Base-by-base conservation (phyloP, 495 filamentous ascomycete genomes). In the Aspergillus biplanus region DNA sequence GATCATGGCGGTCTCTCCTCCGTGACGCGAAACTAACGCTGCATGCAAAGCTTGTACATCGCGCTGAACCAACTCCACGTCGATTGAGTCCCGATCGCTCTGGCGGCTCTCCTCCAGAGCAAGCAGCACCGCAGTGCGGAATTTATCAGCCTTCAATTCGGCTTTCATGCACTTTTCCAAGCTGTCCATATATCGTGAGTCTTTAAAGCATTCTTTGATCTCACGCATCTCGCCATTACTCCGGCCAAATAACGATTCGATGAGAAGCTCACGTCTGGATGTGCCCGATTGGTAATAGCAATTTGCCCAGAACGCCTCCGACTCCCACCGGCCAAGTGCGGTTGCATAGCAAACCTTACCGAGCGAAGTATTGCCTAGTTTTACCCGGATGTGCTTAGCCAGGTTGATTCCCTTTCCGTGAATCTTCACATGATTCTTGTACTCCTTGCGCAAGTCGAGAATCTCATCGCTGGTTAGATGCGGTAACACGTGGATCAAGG, bases 261-360 rank as follows among this genome's bases (percentile, higher is more conserved):
- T 97, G 49, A 99, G 83, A 21, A 99, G 78, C 72, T 99, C 92
- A 18, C 92, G 85, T 3, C 92, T 83, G 4, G 86, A 90, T 66
- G 90, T 91, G 64, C 91, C 89, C 39, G 90, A 89, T 72, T 98
- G 95, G 78, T 98, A 99, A 88, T 93, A 99, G 76, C 91, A 96
- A 69, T 98, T 99, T 50, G 96, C 94, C 92, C 95, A 99, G 81
- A 95, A 97, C 2, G 91, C 93, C 73, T 99, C 95, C 56, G 86
- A 88, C 78, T 97, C 95, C 90, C 92, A 99, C 50, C 86, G 82
- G 3, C 96, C 95, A 0, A 98, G 86, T 9, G 95, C 94, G 7
- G 91, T 92, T 6, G 92, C 90, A 72, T 97, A 98, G 69, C 87
- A 90, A 9, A 90, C 88, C 73, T 98, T 98, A 75, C 92, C 92